These are phyloP conservation scores for Cylindrodendrum hubeiense DNA, from an alignment of 2,329 filamentous ascomycete genomes.

Conservation along the genomic window DNA sequence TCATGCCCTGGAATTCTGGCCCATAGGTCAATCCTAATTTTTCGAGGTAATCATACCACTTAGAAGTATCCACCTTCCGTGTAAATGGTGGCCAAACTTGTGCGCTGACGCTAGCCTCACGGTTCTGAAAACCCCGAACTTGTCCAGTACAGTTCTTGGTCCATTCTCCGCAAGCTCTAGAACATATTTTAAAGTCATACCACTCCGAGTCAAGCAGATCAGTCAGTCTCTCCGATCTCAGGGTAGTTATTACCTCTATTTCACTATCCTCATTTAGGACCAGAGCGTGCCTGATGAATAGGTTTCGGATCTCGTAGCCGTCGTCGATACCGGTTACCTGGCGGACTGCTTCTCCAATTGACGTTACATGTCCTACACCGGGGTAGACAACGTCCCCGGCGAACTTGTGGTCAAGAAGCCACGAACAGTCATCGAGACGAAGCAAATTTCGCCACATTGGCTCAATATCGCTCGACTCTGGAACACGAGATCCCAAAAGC, in stretches of 20 bases:
- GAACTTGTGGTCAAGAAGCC: constrained; percentile 54
- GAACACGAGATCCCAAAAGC: constrained; percentile 21
- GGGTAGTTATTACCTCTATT: not conserved
- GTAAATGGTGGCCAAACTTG: no score
- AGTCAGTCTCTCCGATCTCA: not conserved
- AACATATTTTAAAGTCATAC: not conserved
- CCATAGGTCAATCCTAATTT: no score
- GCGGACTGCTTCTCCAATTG: not conserved
- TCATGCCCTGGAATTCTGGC: no score
- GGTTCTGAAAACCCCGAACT: not conserved
- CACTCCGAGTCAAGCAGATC: not conserved
- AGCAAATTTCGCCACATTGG: constrained; percentile 34
- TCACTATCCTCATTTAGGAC: not conserved
- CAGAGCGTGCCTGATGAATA: not conserved
- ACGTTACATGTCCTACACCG: not conserved
- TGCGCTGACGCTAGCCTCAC: not conserved
- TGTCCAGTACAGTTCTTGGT: not conserved
- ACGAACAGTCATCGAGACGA: constrained; percentile 45
- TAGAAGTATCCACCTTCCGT: no score
- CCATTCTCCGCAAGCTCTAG: not conserved
- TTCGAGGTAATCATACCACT: no score
- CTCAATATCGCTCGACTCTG: constrained; percentile 23
- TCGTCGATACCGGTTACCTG: not conserved
- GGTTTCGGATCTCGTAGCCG: not conserved
- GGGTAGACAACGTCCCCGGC: not conserved